Base-by-base conservation (phyloP, 2,329 filamentous ascomycete genomes). In the Herpotrichia juniperi region DNA sequence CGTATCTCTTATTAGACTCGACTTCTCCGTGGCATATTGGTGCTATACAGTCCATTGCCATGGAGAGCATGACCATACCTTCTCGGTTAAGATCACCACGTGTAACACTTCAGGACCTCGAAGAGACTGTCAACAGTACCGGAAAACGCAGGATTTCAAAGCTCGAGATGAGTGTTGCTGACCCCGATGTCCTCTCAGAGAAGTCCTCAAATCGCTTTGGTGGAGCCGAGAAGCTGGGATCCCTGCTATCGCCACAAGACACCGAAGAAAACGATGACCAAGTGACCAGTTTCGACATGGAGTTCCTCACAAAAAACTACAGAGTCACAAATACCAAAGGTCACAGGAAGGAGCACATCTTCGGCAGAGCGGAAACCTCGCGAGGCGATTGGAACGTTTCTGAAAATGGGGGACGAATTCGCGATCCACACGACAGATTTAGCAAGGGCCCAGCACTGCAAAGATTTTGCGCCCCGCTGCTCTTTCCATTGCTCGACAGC, bases 121-220 rank as follows among this genome's bases (percentile, higher is more conserved):
- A 87, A 26, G 83, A 85, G 48, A 79, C 83, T 11, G 76, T 96
- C 47, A 93, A 91, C 60, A 81, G 85, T 25, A 87, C 88, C 51
- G 91, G 90, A n/a, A 89, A 86, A 54, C 91, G 93, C 66, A 88
- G 85, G 22, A 86, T 97, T 28, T 90, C 88, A 6, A 87, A 87
- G 54, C 78, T 96, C 42, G 83, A 86, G 51, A 85, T 96, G 77
- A 86, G 83, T 45, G 76, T 90, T 28, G 74, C 79, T 2, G 68
- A 75, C 43, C 69, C 73, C 14, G 66, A 64, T 2, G 56, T 66
- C 0, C 53, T 76, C 1, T 65, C 68, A 50, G 57, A 66, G 11
- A 65, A 61, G 28, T 57, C 35, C 25, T 34, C 51, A 4, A 56
- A 53, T 45, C 49, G 26, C 53, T 67, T 54, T 57, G 65, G 46